A percentile compares a stretch with the other conserved stretches of the same genome.
These are phyloP conservation scores for Plectosphaerella cucumerina DNA, from an alignment of 2,329 filamentous ascomycete species.

Conservation along the genomic window DNA sequence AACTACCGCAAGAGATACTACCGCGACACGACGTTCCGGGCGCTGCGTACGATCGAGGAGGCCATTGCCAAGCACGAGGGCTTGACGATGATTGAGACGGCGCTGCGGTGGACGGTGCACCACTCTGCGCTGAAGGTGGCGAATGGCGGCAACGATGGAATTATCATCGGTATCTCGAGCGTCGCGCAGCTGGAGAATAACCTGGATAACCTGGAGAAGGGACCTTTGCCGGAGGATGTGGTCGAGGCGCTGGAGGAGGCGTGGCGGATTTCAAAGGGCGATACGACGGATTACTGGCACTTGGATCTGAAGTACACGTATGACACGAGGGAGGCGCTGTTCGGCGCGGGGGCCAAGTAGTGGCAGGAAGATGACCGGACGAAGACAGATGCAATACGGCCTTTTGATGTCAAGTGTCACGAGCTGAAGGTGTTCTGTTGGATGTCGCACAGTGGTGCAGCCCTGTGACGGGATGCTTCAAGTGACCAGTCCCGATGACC, in stretches of 20 bases:
- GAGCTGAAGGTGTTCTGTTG: too few relatives aligned
- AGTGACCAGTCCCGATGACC: background rate
- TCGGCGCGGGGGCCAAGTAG: slow-evolving; percentile 41
- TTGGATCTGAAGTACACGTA: slow-evolving; percentile 63
- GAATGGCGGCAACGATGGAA: slow-evolving; percentile 48
- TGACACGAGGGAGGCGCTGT: slow-evolving; percentile 57
- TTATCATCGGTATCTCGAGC: slow-evolving; percentile 57
- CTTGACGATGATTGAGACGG: slow-evolving; percentile 67
- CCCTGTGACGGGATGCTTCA: too few relatives aligned
- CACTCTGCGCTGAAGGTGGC: slow-evolving; percentile 58
- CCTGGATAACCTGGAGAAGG: slow-evolving; percentile 57
- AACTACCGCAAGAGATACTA: slow-evolving; percentile 69
- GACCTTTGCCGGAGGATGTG: slow-evolving; percentile 72
- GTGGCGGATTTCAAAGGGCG: slow-evolving; percentile 66
- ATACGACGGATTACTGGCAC: slow-evolving; percentile 51
- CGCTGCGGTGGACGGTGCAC: slow-evolving; percentile 69
- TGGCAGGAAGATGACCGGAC: background rate
- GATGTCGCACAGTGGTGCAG: too few relatives aligned
- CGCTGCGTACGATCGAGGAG: slow-evolving; percentile 63
- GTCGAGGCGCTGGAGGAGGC: slow-evolving; percentile 71
- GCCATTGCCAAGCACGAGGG: slow-evolving; percentile 60
- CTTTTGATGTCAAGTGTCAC: too few relatives aligned
- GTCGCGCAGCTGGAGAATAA: slow-evolving; percentile 54
- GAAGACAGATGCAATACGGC: background rate
- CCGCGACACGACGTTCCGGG: slow-evolving; percentile 58